These are phyloP conservation scores for Barbatosphaeria neglecta DNA, from an alignment of 495 filamentous ascomycete genomes.

Conservation along the genomic window DNA sequence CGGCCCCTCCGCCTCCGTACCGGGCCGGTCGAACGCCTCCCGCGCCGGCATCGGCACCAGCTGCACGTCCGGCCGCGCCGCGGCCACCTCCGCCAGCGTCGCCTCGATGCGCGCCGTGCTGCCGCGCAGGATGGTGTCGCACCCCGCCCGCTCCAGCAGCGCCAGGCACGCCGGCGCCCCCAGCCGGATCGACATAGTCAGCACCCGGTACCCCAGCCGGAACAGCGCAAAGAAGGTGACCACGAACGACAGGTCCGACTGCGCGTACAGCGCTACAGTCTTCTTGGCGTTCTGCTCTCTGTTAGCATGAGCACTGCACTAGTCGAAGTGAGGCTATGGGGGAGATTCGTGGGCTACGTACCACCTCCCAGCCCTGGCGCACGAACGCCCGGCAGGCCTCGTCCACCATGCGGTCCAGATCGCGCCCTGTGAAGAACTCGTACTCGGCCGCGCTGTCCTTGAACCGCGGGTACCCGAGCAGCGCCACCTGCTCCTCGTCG, in stretches of 20 bases:
- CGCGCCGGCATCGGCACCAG: slow-evolving; percentile 19
- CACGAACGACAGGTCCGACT: slow-evolving; percentile 45
- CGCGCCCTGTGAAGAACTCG: slow-evolving; percentile 38
- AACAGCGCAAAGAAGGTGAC: slow-evolving; percentile 46
- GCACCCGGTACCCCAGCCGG: slow-evolving; percentile 44
- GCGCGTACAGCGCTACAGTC: slow-evolving; percentile 42
- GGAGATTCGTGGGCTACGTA: no score
- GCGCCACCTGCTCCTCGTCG: slow-evolving; percentile 37
- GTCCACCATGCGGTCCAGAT: slow-evolving; percentile 44
- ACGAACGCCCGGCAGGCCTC: slow-evolving; percentile 19
- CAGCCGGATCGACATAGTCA: slow-evolving; percentile 49
- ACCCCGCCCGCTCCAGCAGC: slow-evolving; percentile 32
- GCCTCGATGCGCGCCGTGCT: slow-evolving; percentile 24
- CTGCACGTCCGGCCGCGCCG: slow-evolving; percentile 19
- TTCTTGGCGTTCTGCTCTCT: slow-evolving; percentile 12
- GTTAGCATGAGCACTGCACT: no score
- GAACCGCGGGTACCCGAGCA: slow-evolving; percentile 39
- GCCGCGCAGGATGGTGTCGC: slow-evolving; percentile 27
- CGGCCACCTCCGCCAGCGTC: slow-evolving; percentile 30
- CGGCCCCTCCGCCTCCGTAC: slow-evolving; percentile 9
- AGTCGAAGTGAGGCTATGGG: no score
- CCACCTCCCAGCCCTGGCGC: slow-evolving; percentile 24
- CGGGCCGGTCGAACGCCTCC: slow-evolving; percentile 19
- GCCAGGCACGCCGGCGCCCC: slow-evolving; percentile 39
- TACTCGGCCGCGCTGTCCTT: slow-evolving; percentile 25